These are phyloP conservation scores for Amanita rubescens DNA, from an alignment of 768 basidiomycete species.

Conservation along the genomic window DNA sequence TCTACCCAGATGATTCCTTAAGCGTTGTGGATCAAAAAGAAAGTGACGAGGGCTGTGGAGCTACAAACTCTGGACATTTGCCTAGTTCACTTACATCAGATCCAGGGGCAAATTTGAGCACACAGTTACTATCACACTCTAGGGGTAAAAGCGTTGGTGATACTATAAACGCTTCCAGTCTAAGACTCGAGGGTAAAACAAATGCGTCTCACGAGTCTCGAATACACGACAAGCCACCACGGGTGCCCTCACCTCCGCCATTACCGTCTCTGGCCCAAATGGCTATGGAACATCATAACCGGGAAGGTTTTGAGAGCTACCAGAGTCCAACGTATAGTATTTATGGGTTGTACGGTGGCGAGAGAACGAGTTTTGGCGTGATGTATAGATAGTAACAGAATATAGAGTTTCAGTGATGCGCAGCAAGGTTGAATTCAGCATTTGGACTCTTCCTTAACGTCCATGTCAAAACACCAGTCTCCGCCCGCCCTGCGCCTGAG, in stretches of 20 bases:
- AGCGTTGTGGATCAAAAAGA: constrained; percentile 39
- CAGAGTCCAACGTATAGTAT: constrained; percentile 80
- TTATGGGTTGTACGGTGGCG: constrained; percentile 63
- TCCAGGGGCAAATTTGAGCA: constrained; percentile 43
- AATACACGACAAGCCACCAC: constrained; percentile 58
- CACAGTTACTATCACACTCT: constrained; percentile 20
- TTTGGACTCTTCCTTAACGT: constrained; percentile 1
- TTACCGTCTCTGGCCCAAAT: constrained; percentile 72
- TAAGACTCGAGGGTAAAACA: constrained; percentile 1
- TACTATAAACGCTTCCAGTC: background rate
- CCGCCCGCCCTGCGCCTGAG: constrained; percentile 20
- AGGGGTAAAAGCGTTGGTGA: background rate
- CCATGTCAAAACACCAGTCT: constrained; percentile 11
- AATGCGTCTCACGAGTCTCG: constrained; percentile 14
- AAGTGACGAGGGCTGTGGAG: background rate
- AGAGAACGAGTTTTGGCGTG: constrained; percentile 40
- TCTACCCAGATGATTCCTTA: constrained; percentile 70
- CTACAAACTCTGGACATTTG: background rate
- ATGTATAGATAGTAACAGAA: background rate
- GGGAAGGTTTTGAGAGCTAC: constrained; percentile 58
- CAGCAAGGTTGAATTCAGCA: background rate
- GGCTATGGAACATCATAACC: constrained; percentile 58
- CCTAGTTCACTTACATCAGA: constrained; percentile 25
- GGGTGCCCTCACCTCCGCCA: constrained; percentile 73
- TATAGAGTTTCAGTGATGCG: constrained; percentile 14